These are phyloP conservation scores for Exidia glandulosa DNA, from an alignment of 768 basidiomycete species.

Conservation along the genomic window DNA sequence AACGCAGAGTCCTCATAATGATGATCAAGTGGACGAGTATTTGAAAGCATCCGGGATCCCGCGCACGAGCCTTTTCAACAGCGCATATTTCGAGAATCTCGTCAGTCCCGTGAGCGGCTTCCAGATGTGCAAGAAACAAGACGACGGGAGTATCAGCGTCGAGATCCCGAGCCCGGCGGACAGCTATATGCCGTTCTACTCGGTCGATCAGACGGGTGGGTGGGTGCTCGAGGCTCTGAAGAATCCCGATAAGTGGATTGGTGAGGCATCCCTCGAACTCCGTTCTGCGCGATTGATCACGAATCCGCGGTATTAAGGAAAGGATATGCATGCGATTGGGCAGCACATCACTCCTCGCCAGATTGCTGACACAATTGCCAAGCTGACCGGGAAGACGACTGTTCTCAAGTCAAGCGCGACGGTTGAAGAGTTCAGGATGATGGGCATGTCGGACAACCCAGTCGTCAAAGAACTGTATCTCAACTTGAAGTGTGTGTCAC, in stretches of 20 bases:
- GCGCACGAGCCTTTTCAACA: neutral
- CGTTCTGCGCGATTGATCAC: neutral
- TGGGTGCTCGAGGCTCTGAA: neutral
- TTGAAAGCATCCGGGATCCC: slow-evolving; percentile 2
- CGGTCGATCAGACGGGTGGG: neutral
- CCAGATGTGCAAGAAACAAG: neutral
- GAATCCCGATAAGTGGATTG: neutral
- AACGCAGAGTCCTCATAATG: neutral
- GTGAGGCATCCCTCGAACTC: neutral
- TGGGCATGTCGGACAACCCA: neutral
- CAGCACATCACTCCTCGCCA: neutral
- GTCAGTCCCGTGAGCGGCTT: neutral
- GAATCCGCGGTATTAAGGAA: neutral
- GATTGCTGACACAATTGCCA: neutral
- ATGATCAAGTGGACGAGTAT: slow-evolving; percentile 3
- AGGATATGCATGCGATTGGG: neutral
- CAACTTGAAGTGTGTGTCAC: neutral
- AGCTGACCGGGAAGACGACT: neutral
- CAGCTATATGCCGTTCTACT: neutral
- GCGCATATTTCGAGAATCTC: neutral
- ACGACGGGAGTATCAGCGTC: neutral
- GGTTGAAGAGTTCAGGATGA: neutral
- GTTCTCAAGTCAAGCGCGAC: neutral
- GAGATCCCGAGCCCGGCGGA: neutral
- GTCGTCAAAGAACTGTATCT: neutral